Conservation (phyloP, 495 filamentous ascomycete genomes). For the Delitschia confertaspora region DNA sequence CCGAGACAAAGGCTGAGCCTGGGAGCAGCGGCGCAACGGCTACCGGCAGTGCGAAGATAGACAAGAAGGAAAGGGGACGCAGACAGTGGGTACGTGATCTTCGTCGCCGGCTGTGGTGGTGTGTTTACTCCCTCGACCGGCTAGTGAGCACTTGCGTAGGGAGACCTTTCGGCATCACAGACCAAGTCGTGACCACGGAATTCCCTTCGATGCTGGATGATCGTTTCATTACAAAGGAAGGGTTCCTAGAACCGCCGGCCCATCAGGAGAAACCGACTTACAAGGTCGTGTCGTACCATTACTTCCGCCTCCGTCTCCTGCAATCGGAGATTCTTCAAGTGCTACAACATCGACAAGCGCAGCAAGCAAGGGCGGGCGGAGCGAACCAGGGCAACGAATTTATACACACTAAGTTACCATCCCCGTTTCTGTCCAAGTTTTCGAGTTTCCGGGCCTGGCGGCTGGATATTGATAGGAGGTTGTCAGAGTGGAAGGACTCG, state of each 20-base stretch:
- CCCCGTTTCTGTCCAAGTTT: conserved; percentile 76
- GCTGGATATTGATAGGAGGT: conserved; percentile 70
- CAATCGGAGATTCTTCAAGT: conserved; percentile 96
- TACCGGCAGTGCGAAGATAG: conserved; percentile 23
- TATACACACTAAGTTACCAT: conserved; percentile 69
- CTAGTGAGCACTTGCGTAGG: conserved; percentile 89
- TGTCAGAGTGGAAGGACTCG: conserved; percentile 79
- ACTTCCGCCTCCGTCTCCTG: conserved; percentile 80
- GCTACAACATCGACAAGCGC: conserved; percentile 77
- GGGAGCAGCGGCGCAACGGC: conserved; percentile 1
- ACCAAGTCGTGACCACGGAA: conserved; percentile 86
- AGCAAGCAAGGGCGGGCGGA: conserved; percentile 48
- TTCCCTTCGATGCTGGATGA: conserved; percentile 86
- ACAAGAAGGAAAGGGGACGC: conserved; percentile 58
- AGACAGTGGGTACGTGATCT: conserved; percentile 82
- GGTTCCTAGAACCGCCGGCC: conserved; percentile 47
- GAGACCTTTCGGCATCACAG: conserved; percentile 84
- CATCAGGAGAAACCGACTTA: conserved; percentile 55
- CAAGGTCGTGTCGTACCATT: conserved; percentile 83
- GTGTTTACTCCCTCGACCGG: conserved; percentile 86
- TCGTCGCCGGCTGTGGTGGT: conserved; percentile 89
- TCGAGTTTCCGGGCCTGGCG: conserved; percentile 83
- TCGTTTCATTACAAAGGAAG: conserved; percentile 76
- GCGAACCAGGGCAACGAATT: conserved; percentile 56
- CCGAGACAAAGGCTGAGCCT: conserved; percentile 6